Evolutionary conservation across 257 asterid genomes (phyloP).

Genomic region (Solanum boliviense): DNA sequence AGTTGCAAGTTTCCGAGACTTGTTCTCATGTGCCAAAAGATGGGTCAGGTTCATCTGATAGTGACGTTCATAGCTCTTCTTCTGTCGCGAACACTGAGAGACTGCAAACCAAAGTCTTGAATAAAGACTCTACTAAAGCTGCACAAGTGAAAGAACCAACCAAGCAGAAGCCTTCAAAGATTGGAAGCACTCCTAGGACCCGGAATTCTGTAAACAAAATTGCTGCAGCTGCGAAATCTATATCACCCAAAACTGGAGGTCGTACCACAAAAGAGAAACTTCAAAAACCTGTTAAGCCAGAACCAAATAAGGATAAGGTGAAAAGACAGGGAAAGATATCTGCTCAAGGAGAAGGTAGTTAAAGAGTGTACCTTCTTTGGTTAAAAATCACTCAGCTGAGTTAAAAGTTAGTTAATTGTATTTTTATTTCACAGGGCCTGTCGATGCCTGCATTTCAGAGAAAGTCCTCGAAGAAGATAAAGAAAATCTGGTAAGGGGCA

Average conservation of each 20-base stretch:
- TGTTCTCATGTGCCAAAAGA: conserved; percentile 51
- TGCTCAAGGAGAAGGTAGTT: conserved; percentile 39
- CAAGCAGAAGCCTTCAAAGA: conserved; percentile 18
- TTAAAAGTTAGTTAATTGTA: background rate
- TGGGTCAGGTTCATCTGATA: conserved; percentile 45
- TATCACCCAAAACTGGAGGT: background rate
- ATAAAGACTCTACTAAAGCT: conserved; percentile 11
- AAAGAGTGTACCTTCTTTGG: background rate
- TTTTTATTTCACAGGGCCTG: conserved; percentile 25
- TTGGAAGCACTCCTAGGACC: conserved; percentile 22
- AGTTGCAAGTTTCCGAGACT: conserved; percentile 40
- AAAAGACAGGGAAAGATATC: conserved; percentile 50
- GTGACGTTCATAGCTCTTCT: conserved; percentile 47
- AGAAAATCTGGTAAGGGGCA: conserved; percentile 59
- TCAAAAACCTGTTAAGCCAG: background rate
- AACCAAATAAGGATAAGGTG: conserved; percentile 14
- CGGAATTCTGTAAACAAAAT: conserved; percentile 26
- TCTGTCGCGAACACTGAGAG: conserved; percentile 33
- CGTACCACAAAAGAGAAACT: background rate
- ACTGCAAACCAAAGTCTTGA: conserved; percentile 27
- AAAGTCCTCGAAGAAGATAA: conserved; percentile 52
- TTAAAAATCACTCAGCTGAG: background rate
- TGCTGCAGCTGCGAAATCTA: background rate
- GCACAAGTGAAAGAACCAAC: conserved; percentile 21
- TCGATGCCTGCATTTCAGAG: conserved; percentile 24